Conservation (phyloP, 495 filamentous ascomycete species). For the Oleoguttula mirabilis region DNA sequence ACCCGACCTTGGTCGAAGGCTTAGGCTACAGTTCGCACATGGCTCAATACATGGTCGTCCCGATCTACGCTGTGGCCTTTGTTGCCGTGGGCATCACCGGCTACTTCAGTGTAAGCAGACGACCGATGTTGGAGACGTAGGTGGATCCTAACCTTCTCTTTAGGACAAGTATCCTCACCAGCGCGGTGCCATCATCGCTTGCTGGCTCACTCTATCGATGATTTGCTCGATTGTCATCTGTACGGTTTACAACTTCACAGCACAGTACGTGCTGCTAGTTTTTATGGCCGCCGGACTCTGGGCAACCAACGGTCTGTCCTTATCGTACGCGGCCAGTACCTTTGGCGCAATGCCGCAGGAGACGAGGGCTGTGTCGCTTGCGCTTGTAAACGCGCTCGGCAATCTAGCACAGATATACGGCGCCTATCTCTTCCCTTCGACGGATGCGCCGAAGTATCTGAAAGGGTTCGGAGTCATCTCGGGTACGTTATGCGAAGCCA, state of each 20-base stretch:
- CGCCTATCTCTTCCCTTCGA: conserved; percentile 28
- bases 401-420: conserved; percentile 44
- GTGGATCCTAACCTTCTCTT: no score
- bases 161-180: conserved; percentile 29
- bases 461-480: conserved; percentile 33
- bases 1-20: conserved; percentile 38
- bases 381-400: conserved; percentile 38
- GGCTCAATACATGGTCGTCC: conserved; percentile 31
- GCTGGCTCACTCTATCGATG: conserved; percentile 32
- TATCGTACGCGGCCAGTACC: conserved; percentile 35
- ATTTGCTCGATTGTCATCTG: conserved; percentile 35
- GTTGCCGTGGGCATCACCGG: conserved; percentile 29
- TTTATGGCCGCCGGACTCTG: conserved; percentile 41
- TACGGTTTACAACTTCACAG: conserved; percentile 34
- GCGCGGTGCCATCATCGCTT: conserved; percentile 29
- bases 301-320: conserved; percentile 34
- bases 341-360: conserved; percentile 34
- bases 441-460: conserved; percentile 31
- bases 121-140: no score
- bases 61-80: conserved; percentile 37
- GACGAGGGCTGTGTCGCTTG: conserved; percentile 36
- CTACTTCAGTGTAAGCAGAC: conserved; percentile 27
- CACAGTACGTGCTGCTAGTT: conserved; percentile 42
- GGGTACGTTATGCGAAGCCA: no score
- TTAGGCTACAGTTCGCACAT: conserved; percentile 35